Percentiles rank a stretch among this genome's conserved stretches.
Conservation (phyloP, 306 rosid genomes). For the Hippophae gyantsensis region DNA sequence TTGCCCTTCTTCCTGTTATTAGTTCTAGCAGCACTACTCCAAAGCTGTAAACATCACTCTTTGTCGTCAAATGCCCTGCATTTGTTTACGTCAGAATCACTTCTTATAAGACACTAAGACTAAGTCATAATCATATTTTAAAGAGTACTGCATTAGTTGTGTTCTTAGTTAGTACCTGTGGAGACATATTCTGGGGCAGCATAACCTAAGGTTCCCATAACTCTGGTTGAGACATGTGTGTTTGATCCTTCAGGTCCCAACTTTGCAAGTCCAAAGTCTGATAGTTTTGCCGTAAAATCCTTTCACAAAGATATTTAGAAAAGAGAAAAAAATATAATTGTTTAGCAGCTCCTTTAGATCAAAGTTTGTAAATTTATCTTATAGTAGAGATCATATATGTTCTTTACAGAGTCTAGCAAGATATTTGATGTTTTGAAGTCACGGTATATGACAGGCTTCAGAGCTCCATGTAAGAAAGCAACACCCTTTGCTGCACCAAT, state of each 20-base stretch:
- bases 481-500: slow-evolving; percentile 89
- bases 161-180: slow-evolving; percentile 37
- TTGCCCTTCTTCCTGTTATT: slow-evolving; percentile 77
- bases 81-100: background rate
- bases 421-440: slow-evolving; percentile 95
- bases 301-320: slow-evolving; percentile 16
- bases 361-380: background rate
- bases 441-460: slow-evolving; percentile 85
- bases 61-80: slow-evolving; percentile 83
- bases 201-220: slow-evolving; percentile 93
- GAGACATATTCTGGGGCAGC: slow-evolving; percentile 94
- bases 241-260: slow-evolving; percentile 98
- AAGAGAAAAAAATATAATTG: background rate
- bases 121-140: background rate
- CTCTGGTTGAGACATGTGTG: slow-evolving; percentile 86
- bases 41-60: slow-evolving; percentile 77
- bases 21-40: slow-evolving; percentile 84
- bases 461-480: slow-evolving; percentile 87
- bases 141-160: too few relatives aligned
- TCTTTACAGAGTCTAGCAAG: slow-evolving; percentile 68
- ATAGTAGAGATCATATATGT: background rate
- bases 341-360: too few relatives aligned
- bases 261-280: slow-evolving; percentile 94
- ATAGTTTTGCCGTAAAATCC: slow-evolving; percentile 88
- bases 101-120: background rate